Conservation (phyloP, 1,139 yeast genomes). For the Kodamaea sp. region DNA sequence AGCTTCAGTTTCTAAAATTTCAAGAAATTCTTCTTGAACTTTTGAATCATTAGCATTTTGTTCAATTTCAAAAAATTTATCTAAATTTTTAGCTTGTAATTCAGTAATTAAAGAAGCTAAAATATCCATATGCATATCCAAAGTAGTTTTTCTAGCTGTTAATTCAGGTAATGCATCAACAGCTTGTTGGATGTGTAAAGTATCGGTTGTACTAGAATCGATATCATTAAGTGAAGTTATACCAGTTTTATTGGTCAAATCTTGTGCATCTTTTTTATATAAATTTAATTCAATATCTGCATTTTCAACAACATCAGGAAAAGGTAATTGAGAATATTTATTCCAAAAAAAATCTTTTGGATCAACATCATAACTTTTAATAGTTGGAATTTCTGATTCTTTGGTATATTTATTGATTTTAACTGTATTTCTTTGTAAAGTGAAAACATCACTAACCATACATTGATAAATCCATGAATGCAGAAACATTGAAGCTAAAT, state of each 20-base stretch:
- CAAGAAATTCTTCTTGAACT: constrained; percentile 56
- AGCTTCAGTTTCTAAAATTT: constrained; percentile 47
- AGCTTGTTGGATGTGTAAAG: constrained; percentile 79
- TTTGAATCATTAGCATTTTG: constrained; percentile 67
- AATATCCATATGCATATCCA: constrained; percentile 97
- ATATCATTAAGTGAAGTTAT: constrained; percentile 67
- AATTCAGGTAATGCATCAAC: constrained; percentile 89
- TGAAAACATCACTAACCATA: constrained; percentile 89
- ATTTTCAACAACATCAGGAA: constrained; percentile 97
- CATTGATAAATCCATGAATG: constrained; percentile 99
- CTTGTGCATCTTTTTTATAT: constrained; percentile 85
- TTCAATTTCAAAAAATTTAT: constrained; percentile 89
- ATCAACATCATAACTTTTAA: constrained; percentile 76
- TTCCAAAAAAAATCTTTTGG: constrained; percentile 93
- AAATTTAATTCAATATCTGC: constrained; percentile 78
- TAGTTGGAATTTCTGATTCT: constrained; percentile 31
- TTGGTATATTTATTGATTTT: constrained; percentile 38
- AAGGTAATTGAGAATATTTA: constrained; percentile 79
- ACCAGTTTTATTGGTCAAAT: constrained; percentile 77
- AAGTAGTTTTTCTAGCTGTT: constrained; percentile 79
- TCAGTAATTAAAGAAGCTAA: constrained; percentile 80
- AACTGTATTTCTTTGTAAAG: constrained; percentile 73
- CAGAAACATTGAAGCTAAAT: constrained; percentile 87
- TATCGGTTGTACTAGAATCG: constrained; percentile 62
- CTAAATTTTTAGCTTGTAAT: constrained; percentile 79